These are phyloP conservation scores for Aspergillus homomorphus DNA, from an alignment of 495 filamentous ascomycete species.

Conservation along the genomic window DNA sequence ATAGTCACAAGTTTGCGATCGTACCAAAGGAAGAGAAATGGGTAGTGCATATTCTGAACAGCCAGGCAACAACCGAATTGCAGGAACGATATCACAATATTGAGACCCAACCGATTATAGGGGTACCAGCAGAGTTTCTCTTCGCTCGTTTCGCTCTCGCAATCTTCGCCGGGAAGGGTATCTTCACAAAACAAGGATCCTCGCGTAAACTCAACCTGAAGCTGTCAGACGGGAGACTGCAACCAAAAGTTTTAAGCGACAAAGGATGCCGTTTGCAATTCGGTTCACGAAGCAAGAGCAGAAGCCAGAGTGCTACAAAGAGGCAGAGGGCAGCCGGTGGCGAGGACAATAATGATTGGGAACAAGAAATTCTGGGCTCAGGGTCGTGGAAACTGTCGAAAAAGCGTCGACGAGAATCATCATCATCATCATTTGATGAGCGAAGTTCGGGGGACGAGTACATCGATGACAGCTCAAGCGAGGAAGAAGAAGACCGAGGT, in stretches of 20 bases:
- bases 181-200: conserved; percentile 4
- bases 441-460: too few species aligned
- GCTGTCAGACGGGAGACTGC: neutral
- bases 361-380: too few species aligned
- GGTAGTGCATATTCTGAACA: conserved; percentile 8
- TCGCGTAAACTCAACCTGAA: conserved; percentile 3
- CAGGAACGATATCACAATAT: conserved; percentile 8
- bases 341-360: too few species aligned
- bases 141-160: conserved; percentile 9
- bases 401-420: too few species aligned
- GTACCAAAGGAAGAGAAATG: conserved; percentile 7
- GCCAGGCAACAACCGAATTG: conserved; percentile 1
- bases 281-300: conserved; percentile 6
- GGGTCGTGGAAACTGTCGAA: too few species aligned
- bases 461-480: too few species aligned
- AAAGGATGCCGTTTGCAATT: neutral
- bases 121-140: conserved; percentile 1
- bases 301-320: conserved; percentile 7
- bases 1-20: conserved; percentile 6
- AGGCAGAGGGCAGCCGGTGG: too few species aligned
- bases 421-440: too few species aligned
- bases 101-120: conserved; percentile 2
- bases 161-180: neutral
- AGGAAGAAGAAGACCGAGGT: too few species aligned
- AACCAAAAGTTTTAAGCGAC: neutral